phyloP scores from a whole-genome alignment of 2,329 filamentous ascomycete species.

The Talaromyces sp. region DNA sequence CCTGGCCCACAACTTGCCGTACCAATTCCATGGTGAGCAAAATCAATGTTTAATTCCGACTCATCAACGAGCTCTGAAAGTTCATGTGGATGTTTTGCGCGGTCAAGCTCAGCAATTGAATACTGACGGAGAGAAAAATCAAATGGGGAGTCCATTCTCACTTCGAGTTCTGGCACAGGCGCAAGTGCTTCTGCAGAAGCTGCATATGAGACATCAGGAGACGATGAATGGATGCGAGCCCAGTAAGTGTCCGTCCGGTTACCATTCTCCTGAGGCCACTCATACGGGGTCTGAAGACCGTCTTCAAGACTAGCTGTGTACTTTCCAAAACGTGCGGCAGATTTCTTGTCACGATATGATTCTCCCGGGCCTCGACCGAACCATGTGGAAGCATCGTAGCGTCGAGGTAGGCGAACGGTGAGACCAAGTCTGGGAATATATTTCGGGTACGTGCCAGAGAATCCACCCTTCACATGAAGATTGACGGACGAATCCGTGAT shows the following conservation, averaged over 20 bases:
- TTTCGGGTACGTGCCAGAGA: conserved; percentile 29
- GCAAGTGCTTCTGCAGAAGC: conserved; percentile 15
- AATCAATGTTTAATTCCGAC: conserved; percentile 28
- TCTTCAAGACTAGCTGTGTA: conserved; percentile 18
- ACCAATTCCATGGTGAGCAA: conserved; percentile 32
- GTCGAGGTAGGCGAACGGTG: conserved; percentile 18
- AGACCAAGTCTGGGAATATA: conserved; percentile 22
- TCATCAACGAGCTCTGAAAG: conserved; percentile 25
- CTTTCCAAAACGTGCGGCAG: conserved; percentile 22
- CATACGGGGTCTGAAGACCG: conserved; percentile 26
- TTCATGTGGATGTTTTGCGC: conserved; percentile 22
- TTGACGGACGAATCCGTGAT: conserved; percentile 18
- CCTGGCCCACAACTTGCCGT: conserved; percentile 27
- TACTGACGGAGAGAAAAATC: conserved; percentile 22
- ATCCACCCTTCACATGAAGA: conserved; percentile 20
- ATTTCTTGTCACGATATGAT: conserved; percentile 27
- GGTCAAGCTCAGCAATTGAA: conserved; percentile 19
- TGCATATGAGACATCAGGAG: conserved; percentile 19
- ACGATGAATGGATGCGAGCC: conserved; percentile 34
- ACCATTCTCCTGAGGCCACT: conserved; percentile 27
- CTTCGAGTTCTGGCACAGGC: neutral
- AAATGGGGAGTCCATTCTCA: conserved; percentile 15
- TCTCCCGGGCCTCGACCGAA: conserved; percentile 28
- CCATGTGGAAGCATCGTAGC: conserved; percentile 22
- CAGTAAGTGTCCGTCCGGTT: conserved; percentile 25